Percentiles rank a stretch among this genome's conserved stretches.
These are phyloP conservation scores for Eucalyptus melliodora DNA, from an alignment of 345 rosid species.

Conservation along the genomic window DNA sequence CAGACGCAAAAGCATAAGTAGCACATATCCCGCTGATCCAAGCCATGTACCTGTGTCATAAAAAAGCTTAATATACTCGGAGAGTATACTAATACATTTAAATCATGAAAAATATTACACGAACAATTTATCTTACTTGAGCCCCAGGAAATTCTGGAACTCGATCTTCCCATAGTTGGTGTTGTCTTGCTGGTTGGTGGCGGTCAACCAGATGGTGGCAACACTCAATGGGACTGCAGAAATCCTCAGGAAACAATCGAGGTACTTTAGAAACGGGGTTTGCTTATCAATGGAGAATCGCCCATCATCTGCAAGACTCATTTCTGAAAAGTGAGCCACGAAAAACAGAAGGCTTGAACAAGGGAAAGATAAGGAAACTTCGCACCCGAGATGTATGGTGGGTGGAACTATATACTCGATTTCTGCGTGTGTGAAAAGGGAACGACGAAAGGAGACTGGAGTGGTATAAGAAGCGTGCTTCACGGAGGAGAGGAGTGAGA, in stretches of 20 bases:
- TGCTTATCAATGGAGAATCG: neutral
- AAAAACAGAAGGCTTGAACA: neutral
- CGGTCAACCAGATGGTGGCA: constrained; percentile 70
- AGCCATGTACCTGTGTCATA: constrained; percentile 53
- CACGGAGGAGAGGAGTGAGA: neutral
- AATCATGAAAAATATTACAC: neutral
- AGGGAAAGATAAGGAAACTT: neutral
- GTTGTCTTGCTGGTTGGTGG: constrained; percentile 51
- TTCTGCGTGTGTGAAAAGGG: neutral
- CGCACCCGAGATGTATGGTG: neutral
- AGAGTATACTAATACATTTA: neutral
- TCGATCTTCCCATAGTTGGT: constrained; percentile 41
- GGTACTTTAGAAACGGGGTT: constrained; percentile 28
- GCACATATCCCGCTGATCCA: constrained; percentile 49
- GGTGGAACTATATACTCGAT: neutral
- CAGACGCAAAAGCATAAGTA: constrained; percentile 57
- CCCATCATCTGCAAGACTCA: neutral
- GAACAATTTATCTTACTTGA: constrained; percentile 35
- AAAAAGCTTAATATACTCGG: neutral
- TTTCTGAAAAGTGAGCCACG: neutral
- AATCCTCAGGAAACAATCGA: constrained; percentile 62
- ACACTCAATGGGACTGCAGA: constrained; percentile 65
- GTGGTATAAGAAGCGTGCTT: neutral
- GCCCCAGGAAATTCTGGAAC: constrained; percentile 48
- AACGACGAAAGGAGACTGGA: neutral